Evolutionary conservation across 2,329 filamentous ascomycete species (phyloP), one percentile per base, ranked within the genome.

Genomic region (Penicillium psychrosexuale): DNA sequence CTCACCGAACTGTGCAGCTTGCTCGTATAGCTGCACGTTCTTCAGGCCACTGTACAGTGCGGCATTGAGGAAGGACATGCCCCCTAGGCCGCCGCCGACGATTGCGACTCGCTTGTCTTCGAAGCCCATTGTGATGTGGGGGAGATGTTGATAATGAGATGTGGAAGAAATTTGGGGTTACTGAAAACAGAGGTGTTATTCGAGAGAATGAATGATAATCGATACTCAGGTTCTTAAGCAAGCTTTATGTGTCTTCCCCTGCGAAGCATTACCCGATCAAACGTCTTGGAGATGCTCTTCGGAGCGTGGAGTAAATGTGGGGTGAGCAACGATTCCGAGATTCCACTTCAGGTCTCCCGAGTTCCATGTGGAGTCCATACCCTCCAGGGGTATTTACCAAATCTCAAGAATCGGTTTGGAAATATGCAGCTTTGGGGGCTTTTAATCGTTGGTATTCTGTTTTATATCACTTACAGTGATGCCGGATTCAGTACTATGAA

Each of bases 51-150:
- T 58, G 34, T 74, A 66, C 2, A 74, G 63, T 17, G 71, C 71
- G 37, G 70, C 70, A 42, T 71, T 73, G 45, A 74, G 60, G 47
- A 72, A 69, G 5, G 70, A 63, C 59, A 76, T 66, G 31, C 73
- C 72, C 27, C 69, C 71, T 13, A 74, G 65, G 22, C 71, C 71
- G 30, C 72, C 71, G 48, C 72, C 71, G 34, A 74, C 51, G 48
- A 74, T 63, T 56, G 66, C 70, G 37, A 73, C 64, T 42, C 61
- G 66, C 24, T 67, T 62, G 50, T 69, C 37, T 53, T 62, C 57
- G 51, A 69, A 69, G 8, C 66, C 66, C 67, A 69, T 69, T 37
- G 43, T 61, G 46, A 5, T 17, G 30, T 48, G 39, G 17, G 24
- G 30, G 43, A 5, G 39, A 30, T 12, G 15, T 39, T 34, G 30